Base-by-base conservation (phyloP, 495 filamentous ascomycete species). In the Annulohypoxylon nitens region DNA sequence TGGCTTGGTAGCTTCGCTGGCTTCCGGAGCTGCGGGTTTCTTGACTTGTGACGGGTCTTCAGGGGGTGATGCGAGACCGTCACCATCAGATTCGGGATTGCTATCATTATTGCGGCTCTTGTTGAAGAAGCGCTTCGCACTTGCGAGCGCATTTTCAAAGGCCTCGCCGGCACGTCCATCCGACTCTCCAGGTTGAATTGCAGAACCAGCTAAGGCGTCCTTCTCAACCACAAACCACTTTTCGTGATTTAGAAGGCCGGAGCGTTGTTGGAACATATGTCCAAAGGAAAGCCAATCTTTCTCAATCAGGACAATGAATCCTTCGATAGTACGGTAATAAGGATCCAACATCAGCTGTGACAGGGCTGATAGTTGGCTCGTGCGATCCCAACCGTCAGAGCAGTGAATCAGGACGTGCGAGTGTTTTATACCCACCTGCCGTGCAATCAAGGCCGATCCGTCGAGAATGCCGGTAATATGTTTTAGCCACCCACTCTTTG, bases 261-360 rank as follows among this genome's bases (percentile, higher is more conserved):
- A 93, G 53, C 96, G 90, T 73, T 97, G 90, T 47, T 93, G 88
- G 82, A 98, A 99, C 90, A 97, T 97, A 78, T 99, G 95, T 7
- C 96, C 96, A 79, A 97, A 99, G 0, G 95, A 95, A 18, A 98
- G 85, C 94, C 95, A 99, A 77, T 99, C 96, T 76, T 99, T 99
- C 78, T 98, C 97, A 1, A 99, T 89, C 25, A 99, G 82, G 2
- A 97, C 90, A 73, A 98, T 95, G 79, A 98, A 99, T 25, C 96
- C 96, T 68, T 98, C 94, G 57, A 99, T 82, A 5, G 97, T 99
- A 26, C 96, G 89, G 78, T 95, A 98, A 78, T 97, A 98, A 0
- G 96, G 96, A 77, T 99, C 96, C 4, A 99, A 87, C 79, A 96
- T 95, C 45, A 99, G 84, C 80, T 99, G 94, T 69, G 93, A 90